These are phyloP conservation scores for Solanum hybrid DNA, from an alignment of 305 asterid genomes.

Conservation along the genomic window DNA sequence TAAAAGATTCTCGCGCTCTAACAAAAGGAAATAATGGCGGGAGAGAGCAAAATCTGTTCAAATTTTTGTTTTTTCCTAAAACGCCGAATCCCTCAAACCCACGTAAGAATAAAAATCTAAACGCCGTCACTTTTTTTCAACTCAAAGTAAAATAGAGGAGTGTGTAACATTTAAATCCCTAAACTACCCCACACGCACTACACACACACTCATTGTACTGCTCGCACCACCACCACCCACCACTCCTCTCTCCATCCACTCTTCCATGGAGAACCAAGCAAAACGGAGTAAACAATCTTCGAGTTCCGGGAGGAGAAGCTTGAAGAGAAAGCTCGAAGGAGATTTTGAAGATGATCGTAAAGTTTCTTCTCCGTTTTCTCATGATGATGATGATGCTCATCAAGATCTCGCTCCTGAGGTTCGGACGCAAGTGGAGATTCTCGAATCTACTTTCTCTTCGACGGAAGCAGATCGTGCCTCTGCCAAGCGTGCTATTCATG, in stretches of 20 bases:
- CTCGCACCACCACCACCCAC: neutral
- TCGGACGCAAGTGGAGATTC: conserved; percentile 74
- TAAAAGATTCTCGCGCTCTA: neutral
- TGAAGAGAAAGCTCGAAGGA: conserved; percentile 73
- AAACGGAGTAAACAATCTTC: conserved; percentile 55
- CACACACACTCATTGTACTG: neutral
- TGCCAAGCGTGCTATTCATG: conserved; percentile 67
- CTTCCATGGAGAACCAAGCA: conserved; percentile 59
- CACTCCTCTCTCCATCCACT: conserved; percentile 13
- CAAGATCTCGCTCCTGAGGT: conserved; percentile 64
- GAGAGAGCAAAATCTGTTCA: neutral
- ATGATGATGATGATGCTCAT: conserved; percentile 29
- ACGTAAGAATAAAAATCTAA: neutral
- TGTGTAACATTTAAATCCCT: neutral
- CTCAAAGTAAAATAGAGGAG: neutral
- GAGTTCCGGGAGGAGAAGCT: conserved; percentile 49
- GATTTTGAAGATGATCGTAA: conserved; percentile 39
- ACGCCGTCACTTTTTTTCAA: neutral
- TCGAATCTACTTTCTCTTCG: conserved; percentile 39
- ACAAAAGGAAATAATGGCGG: neutral
- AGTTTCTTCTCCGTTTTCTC: conserved; percentile 25
- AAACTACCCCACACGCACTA: neutral
- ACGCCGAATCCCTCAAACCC: neutral
- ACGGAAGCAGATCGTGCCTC: conserved; percentile 74
- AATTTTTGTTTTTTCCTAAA: no score